A percentile compares a stretch with the other conserved stretches of the same genome.
phyloP scores from a whole-genome alignment of 139 green algal genomes.

The Nannochloris sp. region DNA sequence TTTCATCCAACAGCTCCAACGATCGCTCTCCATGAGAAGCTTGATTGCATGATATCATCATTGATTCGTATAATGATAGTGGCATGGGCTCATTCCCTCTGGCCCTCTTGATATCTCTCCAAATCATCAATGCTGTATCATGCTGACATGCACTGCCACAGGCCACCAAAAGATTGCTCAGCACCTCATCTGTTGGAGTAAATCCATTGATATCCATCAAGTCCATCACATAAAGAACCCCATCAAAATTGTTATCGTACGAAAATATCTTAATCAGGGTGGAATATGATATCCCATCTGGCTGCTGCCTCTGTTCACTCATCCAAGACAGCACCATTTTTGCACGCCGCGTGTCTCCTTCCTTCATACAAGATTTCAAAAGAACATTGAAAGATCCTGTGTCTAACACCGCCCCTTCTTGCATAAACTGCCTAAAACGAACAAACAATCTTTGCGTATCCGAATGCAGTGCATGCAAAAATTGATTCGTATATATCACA shows the following conservation, averaged over 20 bases:
- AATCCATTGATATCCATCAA: constrained; percentile 28
- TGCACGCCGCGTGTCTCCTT: constrained; percentile 30
- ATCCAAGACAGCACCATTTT: constrained; percentile 34
- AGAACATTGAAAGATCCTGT: constrained; percentile 47
- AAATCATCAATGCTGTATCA: constrained; percentile 30
- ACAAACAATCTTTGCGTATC: constrained; percentile 15
- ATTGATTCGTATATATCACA: constrained; percentile 17
- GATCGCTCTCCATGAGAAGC: constrained; percentile 25
- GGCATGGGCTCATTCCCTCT: constrained; percentile 1
- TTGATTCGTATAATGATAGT: constrained; percentile 29
- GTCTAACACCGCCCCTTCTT: constrained; percentile 29
- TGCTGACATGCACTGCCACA: constrained; percentile 41
- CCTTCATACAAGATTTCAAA: constrained; percentile 40
- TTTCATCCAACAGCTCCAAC: constrained; percentile 14
- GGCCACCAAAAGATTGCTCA: constrained; percentile 39
- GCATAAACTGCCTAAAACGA: constrained; percentile 35
- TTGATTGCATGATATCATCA: constrained; percentile 34
- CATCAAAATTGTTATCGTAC: constrained; percentile 22
- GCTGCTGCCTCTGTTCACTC: constrained; percentile 12
- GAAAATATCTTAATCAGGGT: constrained; percentile 37
- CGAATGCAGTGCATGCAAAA: constrained; percentile 18
- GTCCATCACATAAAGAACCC: constrained; percentile 15
- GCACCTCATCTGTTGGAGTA: constrained; percentile 20
- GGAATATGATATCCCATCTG: constrained; percentile 38
- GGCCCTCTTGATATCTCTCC: constrained; percentile 7